Percentiles rank a stretch among this genome's conserved stretches.
These are phyloP conservation scores for Quercus rubra DNA, from an alignment of 306 rosid species.

Conservation along the genomic window DNA sequence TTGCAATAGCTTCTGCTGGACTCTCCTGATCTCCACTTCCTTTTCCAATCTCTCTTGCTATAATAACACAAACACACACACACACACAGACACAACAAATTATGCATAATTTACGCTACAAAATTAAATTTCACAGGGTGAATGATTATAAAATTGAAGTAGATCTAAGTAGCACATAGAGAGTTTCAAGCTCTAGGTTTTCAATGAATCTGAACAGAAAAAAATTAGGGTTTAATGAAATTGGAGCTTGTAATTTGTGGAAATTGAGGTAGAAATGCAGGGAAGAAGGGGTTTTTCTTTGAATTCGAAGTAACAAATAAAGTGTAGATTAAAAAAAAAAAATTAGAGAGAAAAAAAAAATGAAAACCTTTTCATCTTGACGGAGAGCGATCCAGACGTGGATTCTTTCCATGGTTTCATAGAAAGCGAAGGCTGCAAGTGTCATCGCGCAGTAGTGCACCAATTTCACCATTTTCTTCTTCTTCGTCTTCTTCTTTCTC, in stretches of 20 bases:
- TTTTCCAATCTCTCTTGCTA: slow-evolving; percentile 78
- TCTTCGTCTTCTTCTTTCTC: neutral
- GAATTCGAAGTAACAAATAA: neutral
- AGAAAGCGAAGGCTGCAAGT: slow-evolving; percentile 83
- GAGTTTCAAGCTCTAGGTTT: neutral
- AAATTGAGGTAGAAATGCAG: neutral
- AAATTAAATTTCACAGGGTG: neutral
- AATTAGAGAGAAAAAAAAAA: neutral
- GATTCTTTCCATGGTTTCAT: slow-evolving; percentile 88
- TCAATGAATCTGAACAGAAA: neutral
- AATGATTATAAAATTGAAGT: neutral
- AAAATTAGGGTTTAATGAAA: neutral
- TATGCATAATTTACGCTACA: neutral
- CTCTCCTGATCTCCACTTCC: slow-evolving; percentile 82
- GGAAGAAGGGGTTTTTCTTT: neutral
- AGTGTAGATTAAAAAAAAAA: no score
- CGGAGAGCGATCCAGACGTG: slow-evolving; percentile 99
- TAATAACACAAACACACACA: neutral
- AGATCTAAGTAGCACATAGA: neutral
- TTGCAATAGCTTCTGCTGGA: slow-evolving; percentile 68
- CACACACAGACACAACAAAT: neutral
- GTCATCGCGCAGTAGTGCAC: slow-evolving; percentile 87
- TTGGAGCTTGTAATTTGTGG: neutral
- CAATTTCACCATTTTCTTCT: slow-evolving; percentile 69
- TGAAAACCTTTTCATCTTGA: slow-evolving; percentile 88